Evolutionary conservation across 176 grass and related monocot genomes (phyloP), one percentile per base, ranked within the genome.

Genomic region (Triticum dicoccoides): DNA sequence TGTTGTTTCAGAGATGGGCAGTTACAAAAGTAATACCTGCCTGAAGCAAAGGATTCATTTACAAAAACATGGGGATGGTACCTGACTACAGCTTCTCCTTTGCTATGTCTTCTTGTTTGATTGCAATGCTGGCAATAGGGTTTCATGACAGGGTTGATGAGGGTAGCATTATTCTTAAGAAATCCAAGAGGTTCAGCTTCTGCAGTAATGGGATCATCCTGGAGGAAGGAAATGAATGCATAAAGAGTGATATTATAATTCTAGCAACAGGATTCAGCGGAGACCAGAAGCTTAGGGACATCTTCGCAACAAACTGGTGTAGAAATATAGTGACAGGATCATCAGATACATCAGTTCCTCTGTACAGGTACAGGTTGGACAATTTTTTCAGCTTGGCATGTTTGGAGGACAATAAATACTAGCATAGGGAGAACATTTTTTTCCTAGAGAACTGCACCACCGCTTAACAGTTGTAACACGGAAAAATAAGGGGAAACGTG

Each of bases 51-150:
- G 52, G 34, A 92, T 89, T 84, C 93, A 90, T 80, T 73, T 94
- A 61, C 56, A 91, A 68, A 98, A 90, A 87, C 84, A 98, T 70
- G 92, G 82, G 82, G 32, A 98, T 98, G 96, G 88, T 96, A 51
- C 96, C 96, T 37, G 93, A 98, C 30, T 93, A 98, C 33, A 94
- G 88, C 81, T 98, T 96, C 81, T 85, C 85, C 65, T 90, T 94
- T 23, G 84, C 92, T 45, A 88, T 94, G 39, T 58, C 85, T 21
- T 79, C 88, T 69, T 96, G 93, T 84, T 82, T 88, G 67, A 87
- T 98, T 32, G 87, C 93, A 64, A 88, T 90, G 73, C 65, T 98
- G 34, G 88, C 96, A 24, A 61, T 91, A 56, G 87, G 87, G 38
- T 96, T 98, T 39, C 94, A 98, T 82, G 84, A 92, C 71, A 88